These are phyloP conservation scores for Agaricales sp. DNA, from an alignment of 1,284 basidiomycete species.

Conservation along the genomic window DNA sequence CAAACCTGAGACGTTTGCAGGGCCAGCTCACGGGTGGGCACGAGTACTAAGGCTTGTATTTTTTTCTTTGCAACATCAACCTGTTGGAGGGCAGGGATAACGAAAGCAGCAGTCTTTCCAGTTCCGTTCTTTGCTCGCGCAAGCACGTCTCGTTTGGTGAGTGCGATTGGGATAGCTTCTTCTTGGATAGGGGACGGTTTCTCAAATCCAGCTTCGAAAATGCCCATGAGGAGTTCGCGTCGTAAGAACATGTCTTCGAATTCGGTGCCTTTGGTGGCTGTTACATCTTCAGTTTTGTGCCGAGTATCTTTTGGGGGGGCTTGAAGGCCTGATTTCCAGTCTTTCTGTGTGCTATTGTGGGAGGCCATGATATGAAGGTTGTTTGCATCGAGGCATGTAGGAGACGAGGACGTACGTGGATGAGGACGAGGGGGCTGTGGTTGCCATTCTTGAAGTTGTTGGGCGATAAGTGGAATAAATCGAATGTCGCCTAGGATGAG, in stretches of 20 bases:
- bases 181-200: conserved; percentile 97
- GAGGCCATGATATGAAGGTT: conserved; percentile 6
- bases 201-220: conserved; percentile 97
- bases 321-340: conserved; percentile 71
- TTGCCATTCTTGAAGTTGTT: conserved; percentile 18
- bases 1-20: conserved; percentile 96
- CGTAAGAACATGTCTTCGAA: conserved; percentile 84
- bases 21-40: conserved; percentile 91
- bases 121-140: conserved; percentile 89
- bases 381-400: conserved; percentile 3
- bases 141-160: conserved; percentile 84
- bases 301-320: conserved; percentile 86
- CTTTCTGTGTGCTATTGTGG: conserved; percentile 5
- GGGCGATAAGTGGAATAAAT: too few relatives aligned
- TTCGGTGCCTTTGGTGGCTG: conserved; percentile 81
- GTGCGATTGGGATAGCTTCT: conserved; percentile 86
- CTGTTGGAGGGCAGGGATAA: conserved; percentile 93
- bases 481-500: not conserved
- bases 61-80: conserved; percentile 80
- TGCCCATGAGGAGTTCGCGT: conserved; percentile 82
- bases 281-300: conserved; percentile 93
- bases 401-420: conserved; percentile 20
- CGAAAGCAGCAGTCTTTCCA: conserved; percentile 96
- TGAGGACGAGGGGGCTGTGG: conserved; percentile 22
- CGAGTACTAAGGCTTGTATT: conserved; percentile 92